A percentile compares a stretch with the other conserved stretches of the same genome.
phyloP scores from a whole-genome alignment of 441 rosid species.

The Adansonia rubrostipa region DNA sequence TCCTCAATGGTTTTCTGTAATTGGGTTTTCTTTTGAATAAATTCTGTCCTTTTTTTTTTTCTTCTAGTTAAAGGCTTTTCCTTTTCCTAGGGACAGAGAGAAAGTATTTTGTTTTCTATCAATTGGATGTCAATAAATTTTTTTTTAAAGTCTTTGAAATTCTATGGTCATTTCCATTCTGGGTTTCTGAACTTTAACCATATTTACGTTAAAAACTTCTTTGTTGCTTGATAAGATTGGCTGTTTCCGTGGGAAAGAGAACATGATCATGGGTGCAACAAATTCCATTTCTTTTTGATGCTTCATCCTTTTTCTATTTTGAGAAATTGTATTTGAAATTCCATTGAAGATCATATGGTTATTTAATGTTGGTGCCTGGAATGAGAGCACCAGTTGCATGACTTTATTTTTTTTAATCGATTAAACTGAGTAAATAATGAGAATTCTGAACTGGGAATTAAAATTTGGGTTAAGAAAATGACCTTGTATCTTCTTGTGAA shows the following conservation, averaged over 20 bases:
- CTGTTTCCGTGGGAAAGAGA: constrained; percentile 2
- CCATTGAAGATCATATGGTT: constrained; percentile 28
- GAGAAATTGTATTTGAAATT: constrained; percentile 21
- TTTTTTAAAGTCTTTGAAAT: constrained; percentile 2
- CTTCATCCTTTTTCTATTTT: constrained; percentile 1
- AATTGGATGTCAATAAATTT: not conserved
- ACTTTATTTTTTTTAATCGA: constrained; percentile 32
- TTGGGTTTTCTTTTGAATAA: not conserved
- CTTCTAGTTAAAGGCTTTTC: not conserved
- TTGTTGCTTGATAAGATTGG: not conserved
- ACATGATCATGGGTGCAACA: not conserved
- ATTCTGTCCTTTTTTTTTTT: constrained; percentile 4
- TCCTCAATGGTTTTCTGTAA: constrained; percentile 10
- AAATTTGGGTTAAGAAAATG: not conserved
- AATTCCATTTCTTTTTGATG: constrained; percentile 7
- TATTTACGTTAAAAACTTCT: not conserved
- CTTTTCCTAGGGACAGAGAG: not conserved
- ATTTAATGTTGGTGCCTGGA: constrained; percentile 31
- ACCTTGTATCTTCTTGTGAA: constrained; percentile 11
- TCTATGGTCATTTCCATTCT: not conserved
- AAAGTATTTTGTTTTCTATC: not conserved
- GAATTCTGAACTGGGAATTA: not conserved
- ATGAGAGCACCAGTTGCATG: constrained; percentile 39
- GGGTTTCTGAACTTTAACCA: not conserved
- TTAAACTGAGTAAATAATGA: constrained; percentile 37